Base-by-base conservation (phyloP, 306 rosid species). In the Vachellia pachyceras region DNA sequence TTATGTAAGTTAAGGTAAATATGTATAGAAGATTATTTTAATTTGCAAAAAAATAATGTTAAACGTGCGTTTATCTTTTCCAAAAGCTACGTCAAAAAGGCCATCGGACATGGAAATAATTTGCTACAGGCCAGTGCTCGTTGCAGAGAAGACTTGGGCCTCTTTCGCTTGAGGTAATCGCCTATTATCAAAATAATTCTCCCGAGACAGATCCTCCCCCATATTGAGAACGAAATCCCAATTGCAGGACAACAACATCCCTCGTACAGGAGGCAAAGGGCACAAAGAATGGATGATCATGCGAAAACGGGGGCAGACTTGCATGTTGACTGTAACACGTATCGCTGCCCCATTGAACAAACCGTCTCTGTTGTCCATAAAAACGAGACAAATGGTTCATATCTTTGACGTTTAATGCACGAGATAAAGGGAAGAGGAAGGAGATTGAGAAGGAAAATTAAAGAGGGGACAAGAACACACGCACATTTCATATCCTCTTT, bases 391-490 rank as follows among this genome's bases (percentile, higher is more conserved):
- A 18, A n/a, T n/a, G n/a, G 61, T 54, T 54, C 36, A 12, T 74
- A 74, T 54, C 37, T 47, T 50, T 72, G n/a, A 82, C 58, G 66
- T 29, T 79, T 10, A 72, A 54, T 17, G 71, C 60, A 22, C 33
- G 33, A 73, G 69, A 54, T 63, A 42, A 45, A 75, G 29, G 61
- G 42, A 49, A 57, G 75, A 63, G 41, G 69, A 78, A 36, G 15
- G 77, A 47, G 45, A 36, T 36, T 52, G 39, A 22, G 29, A 74
- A 75, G 40, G 52, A 18, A 46, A 44, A 73, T 25, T 17, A 29
- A 58, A 29, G 47, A 54, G 76, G 49, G 35, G 80, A 78, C 78
- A 78, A 50, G 84, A 83, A 83, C 83, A 75, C 76, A 67, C 84
- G 78, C 81, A 78, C 57, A 66, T 58, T 65, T 64, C 33, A 68